Evolutionary conservation across 1,284 basidiomycete species (phyloP), one percentile per base, ranked within the genome.

Genomic region (Coniferiporia sulphurascens): DNA sequence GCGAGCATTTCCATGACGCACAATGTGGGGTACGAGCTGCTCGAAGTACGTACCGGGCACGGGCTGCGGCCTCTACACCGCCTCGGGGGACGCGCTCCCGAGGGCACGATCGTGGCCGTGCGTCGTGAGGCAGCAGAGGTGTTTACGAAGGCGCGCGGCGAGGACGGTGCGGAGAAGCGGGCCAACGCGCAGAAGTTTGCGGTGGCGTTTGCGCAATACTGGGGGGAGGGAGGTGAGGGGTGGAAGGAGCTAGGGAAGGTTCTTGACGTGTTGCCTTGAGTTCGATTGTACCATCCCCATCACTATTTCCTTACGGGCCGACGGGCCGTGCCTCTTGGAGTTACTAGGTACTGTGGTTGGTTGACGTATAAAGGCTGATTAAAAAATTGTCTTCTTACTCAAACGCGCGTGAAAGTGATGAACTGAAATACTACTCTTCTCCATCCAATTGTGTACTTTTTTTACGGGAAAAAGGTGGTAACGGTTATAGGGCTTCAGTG

Each of bases 1-100:
- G 56, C 66, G 2, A 63, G 64, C 38, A 57, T 68, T 15, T 55
- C 65, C 34, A 57, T 62, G 22, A 66, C 61, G 19, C 64, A 66
- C 52, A 55, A 64, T 32, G 57, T 65, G 52, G 69, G 65, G 13
- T 70, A 70, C 62, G 69, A 71, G 63, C 59, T 71, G 15, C 34
- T 68, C 48, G 68, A 71, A 54, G 66, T 67, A 13, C 67, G 69
- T 9, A 66, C 41, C n/a, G 68, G 67, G 4, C 52, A 65, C 45
- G 68, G 67, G 5, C 55, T 65, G 36, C 59, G 58, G 44, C 67
- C 64, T 49, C 21, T 65, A 27, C 60, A 62, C 52, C 55, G 60
- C 2, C 55, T 61, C 19, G 55, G 55, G 6, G 41, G 48, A 12
- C 49, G 53, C 17, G 41, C 55, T 3, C 59, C 59, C 10, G 46